Percentiles rank a stretch among this genome's conserved stretches.
phyloP scores from a whole-genome alignment of 345 rosid genomes.

The Citrus unshiu region DNA sequence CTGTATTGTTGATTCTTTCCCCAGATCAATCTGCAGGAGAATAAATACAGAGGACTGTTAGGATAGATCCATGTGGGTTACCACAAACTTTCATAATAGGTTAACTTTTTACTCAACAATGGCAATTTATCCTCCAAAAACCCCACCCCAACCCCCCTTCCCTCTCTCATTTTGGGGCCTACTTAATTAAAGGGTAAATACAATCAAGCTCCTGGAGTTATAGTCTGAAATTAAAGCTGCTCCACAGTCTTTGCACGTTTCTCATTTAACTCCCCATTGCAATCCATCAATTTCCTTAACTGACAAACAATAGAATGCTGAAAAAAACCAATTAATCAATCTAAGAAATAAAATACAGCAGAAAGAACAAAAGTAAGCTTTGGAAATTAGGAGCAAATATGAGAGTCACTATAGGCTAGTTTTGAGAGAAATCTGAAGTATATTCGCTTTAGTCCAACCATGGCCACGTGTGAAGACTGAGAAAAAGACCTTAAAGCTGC shows the following conservation, averaged over 20 bases:
- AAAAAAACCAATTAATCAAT: background rate
- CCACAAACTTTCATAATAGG: background rate
- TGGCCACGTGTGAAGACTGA: too few species aligned
- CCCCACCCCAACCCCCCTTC: background rate
- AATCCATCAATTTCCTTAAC: background rate
- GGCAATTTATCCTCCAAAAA: background rate
- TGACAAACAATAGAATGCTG: background rate
- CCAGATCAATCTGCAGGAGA: constrained; percentile 73
- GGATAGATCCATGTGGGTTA: background rate
- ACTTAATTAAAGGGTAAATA: background rate
- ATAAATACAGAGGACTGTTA: constrained; percentile 8
- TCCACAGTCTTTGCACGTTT: background rate
- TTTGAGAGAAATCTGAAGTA: too few species aligned
- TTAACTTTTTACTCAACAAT: background rate
- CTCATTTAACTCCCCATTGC: background rate
- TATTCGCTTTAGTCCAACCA: too few species aligned
- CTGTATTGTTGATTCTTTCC: constrained; percentile 49
- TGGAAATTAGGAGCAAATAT: too few species aligned
- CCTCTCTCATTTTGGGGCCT: background rate
- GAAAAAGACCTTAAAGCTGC: too few species aligned
- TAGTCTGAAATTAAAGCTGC: background rate
- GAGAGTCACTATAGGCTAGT: too few species aligned
- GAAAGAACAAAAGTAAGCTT: too few species aligned
- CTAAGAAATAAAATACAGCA: background rate
- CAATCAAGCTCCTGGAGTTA: background rate